Evolutionary conservation across 2,329 filamentous ascomycete species (phyloP), one percentile per base, ranked within the genome.

Genomic region (Paecilomyces fulvus): DNA sequence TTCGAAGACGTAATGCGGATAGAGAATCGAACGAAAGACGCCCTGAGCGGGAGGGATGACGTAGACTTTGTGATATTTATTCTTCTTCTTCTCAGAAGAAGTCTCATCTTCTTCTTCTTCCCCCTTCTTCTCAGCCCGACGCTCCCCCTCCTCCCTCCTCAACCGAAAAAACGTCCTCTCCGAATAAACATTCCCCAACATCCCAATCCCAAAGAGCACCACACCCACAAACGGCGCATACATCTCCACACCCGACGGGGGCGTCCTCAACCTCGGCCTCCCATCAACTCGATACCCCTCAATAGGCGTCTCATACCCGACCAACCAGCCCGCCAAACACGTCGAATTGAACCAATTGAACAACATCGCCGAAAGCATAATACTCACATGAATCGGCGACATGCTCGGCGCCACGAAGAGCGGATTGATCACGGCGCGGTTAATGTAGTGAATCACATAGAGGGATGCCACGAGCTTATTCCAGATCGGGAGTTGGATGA

Each of bases 1-100:
- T 76, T 99, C 94, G 68, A 87, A 88, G n/a, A 95, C 79, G 72
- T 96, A 99, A 71, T 99, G 94, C 62, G 94, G 91, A 72, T 87
- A 96, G 58, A 97, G 80, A 68, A 96, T 83, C 65, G 85, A 87
- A 62, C 81, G 79, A 74, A 97, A 99, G 52, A 96, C 74, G 0
- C 92, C 91, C 53, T 87, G 87, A 67, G 89, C 79, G 0, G 94
- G 74, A n/a, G 76, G 94, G 54, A 99, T 83, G 75, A 89, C 84
- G 71, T 97, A 97, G 59, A 95, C 83, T 75, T 94, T 95, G 50
- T 88, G 82, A 59, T 89, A 85, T 14, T 78, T 78, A 58, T 79
- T 74, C 49, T 74, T 71, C 21, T 23, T 49, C 48, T 17, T 25
- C 21, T 49, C 3, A 66, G 37, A 61, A 58, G 31, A 3, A 1